Base-by-base conservation (phyloP, 1,284 basidiomycete genomes). In the Malassezia sympodialis region DNA sequence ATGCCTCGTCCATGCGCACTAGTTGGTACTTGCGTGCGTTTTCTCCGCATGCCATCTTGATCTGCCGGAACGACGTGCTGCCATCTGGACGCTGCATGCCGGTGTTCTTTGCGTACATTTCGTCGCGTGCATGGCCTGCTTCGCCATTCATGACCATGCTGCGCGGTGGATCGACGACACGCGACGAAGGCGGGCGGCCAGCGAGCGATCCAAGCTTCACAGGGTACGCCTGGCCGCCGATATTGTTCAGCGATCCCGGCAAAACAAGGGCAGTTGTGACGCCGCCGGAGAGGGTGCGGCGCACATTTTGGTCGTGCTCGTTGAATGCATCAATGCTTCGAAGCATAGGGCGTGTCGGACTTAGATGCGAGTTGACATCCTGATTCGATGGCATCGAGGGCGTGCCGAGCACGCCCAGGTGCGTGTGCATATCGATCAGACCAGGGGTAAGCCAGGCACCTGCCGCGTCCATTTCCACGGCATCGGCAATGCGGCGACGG, bases 361-460 rank as follows among this genome's bases (percentile, higher is more conserved):
- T 83, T 41, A 53, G 52, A 42, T 49, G 53, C 43, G 60, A 65
- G 53, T 62, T 83, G 77, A 78, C 73, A 65, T 84, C 83, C 40
- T 76, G 62, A 8, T 80, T 76, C 17, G 82, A 82, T 77, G 39
- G 34, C 10, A 66, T 47, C 10, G 39, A 15, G 14, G 66, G 63
- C 39, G 66, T 23, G 1, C 56, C 52, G 4, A 54, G 49, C 1
- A 65, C 64, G 6, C 86, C 88, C 19, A 88, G 75, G 68, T 90
- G 88, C 1, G 85, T 86, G 75, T 91, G 84, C 59, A 88, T 76
- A 68, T 88, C 86, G 34, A 88, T 83, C 48, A 85, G 80, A 14
- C 82, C 75, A 17, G 59, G 71, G 19, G 71, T 73, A 2, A 70
- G 50, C 72, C 68, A 68, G 27, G 53, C 46, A 4, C 66, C 68